phyloP scores from a whole-genome alignment of 2,329 filamentous ascomycete species.

The Podosphaera aphanis region DNA sequence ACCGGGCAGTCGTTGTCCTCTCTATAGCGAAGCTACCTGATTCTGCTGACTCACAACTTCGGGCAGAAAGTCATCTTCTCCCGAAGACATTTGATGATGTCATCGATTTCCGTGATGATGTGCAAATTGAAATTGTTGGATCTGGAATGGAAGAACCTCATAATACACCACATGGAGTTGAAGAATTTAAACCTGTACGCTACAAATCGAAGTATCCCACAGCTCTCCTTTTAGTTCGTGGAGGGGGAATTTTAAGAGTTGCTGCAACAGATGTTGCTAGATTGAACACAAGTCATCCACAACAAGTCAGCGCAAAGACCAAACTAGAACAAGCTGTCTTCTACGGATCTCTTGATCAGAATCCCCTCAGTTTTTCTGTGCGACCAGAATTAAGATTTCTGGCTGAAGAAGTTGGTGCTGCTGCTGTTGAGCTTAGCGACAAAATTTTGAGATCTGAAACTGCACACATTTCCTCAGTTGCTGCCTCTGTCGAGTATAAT shows the following conservation, averaged over 20 bases:
- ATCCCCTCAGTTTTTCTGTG: constrained; percentile 65
- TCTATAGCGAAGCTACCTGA: constrained; percentile 46
- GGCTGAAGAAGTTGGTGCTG: constrained; percentile 45
- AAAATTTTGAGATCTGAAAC: constrained; percentile 64
- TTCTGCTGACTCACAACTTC: constrained; percentile 53
- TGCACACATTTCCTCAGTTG: constrained; percentile 46
- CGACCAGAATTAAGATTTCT: constrained; percentile 43
- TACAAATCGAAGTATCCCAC: constrained; percentile 37
- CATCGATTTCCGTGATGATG: constrained; percentile 49
- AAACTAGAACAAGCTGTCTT: constrained; percentile 91
- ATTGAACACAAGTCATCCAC: constrained; percentile 32
- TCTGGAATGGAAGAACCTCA: constrained; percentile 39
- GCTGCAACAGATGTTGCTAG: constrained; percentile 33
- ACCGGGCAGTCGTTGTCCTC: constrained; percentile 51
- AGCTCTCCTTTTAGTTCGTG: constrained; percentile 36
- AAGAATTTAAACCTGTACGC: constrained; percentile 27
- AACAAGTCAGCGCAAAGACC: constrained; percentile 54
- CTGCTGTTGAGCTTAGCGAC: constrained; percentile 54
- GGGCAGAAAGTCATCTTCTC: constrained; percentile 38
- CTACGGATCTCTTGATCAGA: constrained; percentile 60
- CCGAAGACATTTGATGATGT: constrained; percentile 63
- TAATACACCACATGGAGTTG: constrained; percentile 16
- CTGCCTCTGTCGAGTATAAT: constrained; percentile 61
- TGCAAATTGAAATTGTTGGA: constrained; percentile 37
- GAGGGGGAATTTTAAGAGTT: constrained; percentile 36